Evolutionary conservation across 2,329 filamentous ascomycete genomes (phyloP).

Genomic region (Colletotrichum shisoi): DNA sequence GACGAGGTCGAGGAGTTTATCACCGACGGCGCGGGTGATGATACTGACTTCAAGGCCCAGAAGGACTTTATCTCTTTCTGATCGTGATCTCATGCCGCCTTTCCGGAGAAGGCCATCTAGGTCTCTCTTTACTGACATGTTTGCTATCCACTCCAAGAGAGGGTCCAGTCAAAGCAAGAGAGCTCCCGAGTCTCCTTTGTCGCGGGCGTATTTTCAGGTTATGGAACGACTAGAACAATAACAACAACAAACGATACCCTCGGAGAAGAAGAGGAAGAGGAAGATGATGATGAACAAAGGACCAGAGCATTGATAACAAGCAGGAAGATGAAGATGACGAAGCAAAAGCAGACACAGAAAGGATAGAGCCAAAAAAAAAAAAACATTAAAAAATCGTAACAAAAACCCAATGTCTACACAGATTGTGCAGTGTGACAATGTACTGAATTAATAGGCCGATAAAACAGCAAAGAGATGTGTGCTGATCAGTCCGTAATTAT

Average conservation of each 20-base stretch:
- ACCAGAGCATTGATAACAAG: conserved; percentile 28
- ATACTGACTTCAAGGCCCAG: conserved; percentile 64
- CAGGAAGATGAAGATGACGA: conserved; percentile 17
- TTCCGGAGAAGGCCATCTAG: conserved; percentile 13
- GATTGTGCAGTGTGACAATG: background rate
- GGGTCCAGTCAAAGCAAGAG: conserved; percentile 18
- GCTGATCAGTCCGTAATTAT: conserved; percentile 1
- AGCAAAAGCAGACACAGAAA: conserved; percentile 34
- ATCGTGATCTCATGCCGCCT: conserved; percentile 37
- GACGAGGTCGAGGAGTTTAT: conserved; percentile 75
- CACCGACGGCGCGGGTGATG: conserved; percentile 61
- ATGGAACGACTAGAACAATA: conserved; percentile 3
- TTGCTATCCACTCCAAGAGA: conserved; percentile 34
- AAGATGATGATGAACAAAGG: background rate
- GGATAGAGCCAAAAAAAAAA: conserved; percentile 19
- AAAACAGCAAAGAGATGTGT: background rate
- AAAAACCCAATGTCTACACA: too few species aligned
- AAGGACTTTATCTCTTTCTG: conserved; percentile 65
- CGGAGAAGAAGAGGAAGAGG: conserved; percentile 12
- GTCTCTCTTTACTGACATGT: conserved; percentile 33
- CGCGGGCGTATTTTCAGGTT: conserved; percentile 12
- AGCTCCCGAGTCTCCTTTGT: background rate
- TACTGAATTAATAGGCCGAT: background rate
- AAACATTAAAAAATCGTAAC: too few species aligned
- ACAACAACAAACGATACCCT: conserved; percentile 33